Base-by-base conservation (phyloP, 352 stramenopile species). In the Phytophthora meadii region DNA sequence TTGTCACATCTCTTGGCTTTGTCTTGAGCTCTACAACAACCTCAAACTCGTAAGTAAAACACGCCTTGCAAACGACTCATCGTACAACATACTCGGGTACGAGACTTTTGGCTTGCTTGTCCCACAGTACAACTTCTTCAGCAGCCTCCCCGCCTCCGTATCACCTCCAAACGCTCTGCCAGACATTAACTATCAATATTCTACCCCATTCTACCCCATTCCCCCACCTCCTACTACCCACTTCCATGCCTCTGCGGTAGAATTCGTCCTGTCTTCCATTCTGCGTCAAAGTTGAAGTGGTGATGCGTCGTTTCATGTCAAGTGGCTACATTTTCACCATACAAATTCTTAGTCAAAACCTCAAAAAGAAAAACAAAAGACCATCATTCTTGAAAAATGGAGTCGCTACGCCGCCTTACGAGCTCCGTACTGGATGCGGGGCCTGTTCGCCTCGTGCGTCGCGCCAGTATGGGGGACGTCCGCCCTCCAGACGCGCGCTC, bases 61-160 rank as follows among this genome's bases (percentile, higher is more conserved):
- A 12, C 17, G n/a, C 27, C 8, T 0, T 8, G 9, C 30, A n/a
- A 22, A 2, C 4, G 6, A 15, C 1, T 8, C 28, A 15, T 6
- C 15, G 6, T 28, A 10, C n/a, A 5, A 74, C 82, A 32, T 61
- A 94, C 85, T 94, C 9, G 84, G 86, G 36, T 94, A 94, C 9
- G 64, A 61, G n/a, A 94, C 72, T 37, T 85, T 73, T 6, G 84
- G 82, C 48, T 92, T 94, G n/a, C 67, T 41, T 11, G 70, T 80
- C 24, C 81, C 81, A 19, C 79, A 82, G 47, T 94, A 94, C 11
- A 94, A 54, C 49, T 88, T 89, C 74, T 89, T 90, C 22, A 94
- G 68, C 60, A 94, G 53, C 25, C 81, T 54, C 10, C 86, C 86
- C 1, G 86, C 84, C 54, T 94, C 86, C 9, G 86, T 92, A 50